phyloP scores from a whole-genome alignment of 2,329 filamentous ascomycete species.

The Aspergillus sp. region DNA sequence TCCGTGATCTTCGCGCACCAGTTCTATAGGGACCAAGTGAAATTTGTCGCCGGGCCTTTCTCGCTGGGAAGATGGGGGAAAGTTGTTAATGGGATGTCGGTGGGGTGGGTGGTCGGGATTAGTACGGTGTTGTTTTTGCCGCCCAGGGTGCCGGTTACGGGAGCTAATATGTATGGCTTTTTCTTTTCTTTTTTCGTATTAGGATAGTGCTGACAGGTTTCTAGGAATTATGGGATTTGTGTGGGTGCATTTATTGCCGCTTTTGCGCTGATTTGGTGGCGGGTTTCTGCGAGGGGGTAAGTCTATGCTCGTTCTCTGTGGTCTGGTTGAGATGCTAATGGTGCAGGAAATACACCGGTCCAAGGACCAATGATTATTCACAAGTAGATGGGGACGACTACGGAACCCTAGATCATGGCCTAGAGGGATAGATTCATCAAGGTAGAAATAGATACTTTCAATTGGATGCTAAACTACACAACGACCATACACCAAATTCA shows the following conservation, averaged over 20 bases:
- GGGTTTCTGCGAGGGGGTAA: conserved; percentile 34
- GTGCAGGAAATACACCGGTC: neutral
- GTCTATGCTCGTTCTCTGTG: conserved; percentile 7
- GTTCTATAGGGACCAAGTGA: conserved; percentile 46
- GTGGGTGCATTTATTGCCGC: conserved; percentile 41
- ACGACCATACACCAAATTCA: no score
- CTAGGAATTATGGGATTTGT: conserved; percentile 44
- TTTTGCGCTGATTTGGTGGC: conserved; percentile 49
- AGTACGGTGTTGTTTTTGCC: conserved; percentile 55
- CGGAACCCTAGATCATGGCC: neutral
- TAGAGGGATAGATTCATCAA: neutral
- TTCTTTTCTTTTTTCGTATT: neutral
- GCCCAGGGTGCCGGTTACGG: conserved; percentile 41
- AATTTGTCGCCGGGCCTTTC: conserved; percentile 53
- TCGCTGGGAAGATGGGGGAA: conserved; percentile 51
- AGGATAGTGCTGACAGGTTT: neutral
- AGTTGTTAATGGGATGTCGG: conserved; percentile 50
- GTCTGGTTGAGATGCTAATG: neutral
- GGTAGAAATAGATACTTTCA: no score
- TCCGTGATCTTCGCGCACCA: conserved; percentile 55
- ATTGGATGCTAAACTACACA: no score
- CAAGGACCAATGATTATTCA: conserved; percentile 1
- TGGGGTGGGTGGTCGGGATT: conserved; percentile 58
- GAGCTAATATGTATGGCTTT: conserved; percentile 40
- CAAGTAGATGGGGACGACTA: neutral